A percentile compares a stretch with the other conserved stretches of the same genome.
Evolutionary conservation across 306 rosid species (phyloP).

Genomic region (Trifolium repens): DNA sequence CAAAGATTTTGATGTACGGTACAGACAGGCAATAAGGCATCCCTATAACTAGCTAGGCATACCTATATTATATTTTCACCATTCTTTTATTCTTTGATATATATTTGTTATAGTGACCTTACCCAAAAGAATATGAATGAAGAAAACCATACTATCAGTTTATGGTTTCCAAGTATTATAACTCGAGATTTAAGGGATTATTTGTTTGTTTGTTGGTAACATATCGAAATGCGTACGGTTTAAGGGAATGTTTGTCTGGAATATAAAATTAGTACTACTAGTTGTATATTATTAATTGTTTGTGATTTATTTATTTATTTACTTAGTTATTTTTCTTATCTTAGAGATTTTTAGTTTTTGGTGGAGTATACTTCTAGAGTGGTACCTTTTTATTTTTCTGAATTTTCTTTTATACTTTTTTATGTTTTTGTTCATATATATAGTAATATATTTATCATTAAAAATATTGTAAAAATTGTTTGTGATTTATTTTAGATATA

Average conservation of each 20-base stretch:
- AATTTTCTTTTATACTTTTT: no score
- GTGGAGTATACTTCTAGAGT: no score
- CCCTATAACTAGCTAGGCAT: neutral
- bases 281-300: neutral
- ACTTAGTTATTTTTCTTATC: no score
- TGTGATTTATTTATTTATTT: no score
- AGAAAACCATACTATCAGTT: neutral
- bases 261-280: neutral
- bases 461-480: no score
- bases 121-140: conserved; percentile 29
- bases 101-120: conserved; percentile 7
- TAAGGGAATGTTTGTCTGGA: conserved; percentile 69
- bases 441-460: no score
- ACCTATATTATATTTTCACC: no score
- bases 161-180: conserved; percentile 1
- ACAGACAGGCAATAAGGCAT: neutral
- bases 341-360: no score
- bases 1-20: conserved; percentile 62
- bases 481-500: no score
- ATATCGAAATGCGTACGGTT: conserved; percentile 53
- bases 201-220: conserved; percentile 58
- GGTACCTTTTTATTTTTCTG: no score
- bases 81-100: neutral
- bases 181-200: conserved; percentile 61
- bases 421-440: no score